Percentiles rank a stretch among this genome's conserved stretches.
phyloP scores from a whole-genome alignment of 345 rosid species.

The Iberis pinnata region DNA sequence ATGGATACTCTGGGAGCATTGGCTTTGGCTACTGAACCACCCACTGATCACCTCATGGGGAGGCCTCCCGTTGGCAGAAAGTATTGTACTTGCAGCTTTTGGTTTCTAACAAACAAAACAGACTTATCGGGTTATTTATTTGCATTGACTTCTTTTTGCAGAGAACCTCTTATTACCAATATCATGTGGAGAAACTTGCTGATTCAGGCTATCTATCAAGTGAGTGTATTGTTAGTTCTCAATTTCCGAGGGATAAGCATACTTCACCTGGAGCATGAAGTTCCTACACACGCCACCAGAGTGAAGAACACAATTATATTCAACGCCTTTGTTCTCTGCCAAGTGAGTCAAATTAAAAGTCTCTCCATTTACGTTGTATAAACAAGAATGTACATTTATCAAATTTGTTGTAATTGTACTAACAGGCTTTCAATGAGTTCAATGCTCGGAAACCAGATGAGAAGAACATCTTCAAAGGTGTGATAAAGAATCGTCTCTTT shows the following conservation, averaged over 20 bases:
- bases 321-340: constrained; percentile 86
- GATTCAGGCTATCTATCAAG: constrained; percentile 85
- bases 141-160: too few species aligned
- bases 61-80: constrained; percentile 94
- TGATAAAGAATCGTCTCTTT: constrained; percentile 66
- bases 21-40: constrained; percentile 98
- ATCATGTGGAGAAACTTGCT: constrained; percentile 98
- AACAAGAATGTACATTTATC: too few species aligned
- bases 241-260: constrained; percentile 58
- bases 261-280: constrained; percentile 42
- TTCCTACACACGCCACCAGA: constrained; percentile 39
- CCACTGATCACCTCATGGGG: constrained; percentile 83
- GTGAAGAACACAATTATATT: constrained; percentile 82
- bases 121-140: too few species aligned
- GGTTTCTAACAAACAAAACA: not conserved
- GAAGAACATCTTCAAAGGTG: constrained; percentile 61
- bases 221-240: constrained; percentile 60
- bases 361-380: too few species aligned
- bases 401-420: too few species aligned
- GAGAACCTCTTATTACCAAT: constrained; percentile 91
- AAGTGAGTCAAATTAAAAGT: constrained; percentile 41
- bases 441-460: constrained; percentile 95
- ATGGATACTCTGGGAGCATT: constrained; percentile 99
- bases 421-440: constrained; percentile 83
- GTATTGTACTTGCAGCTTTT: constrained; percentile 30